These are phyloP conservation scores for Dactylellina drechsleri DNA, from an alignment of 2,329 filamentous ascomycete genomes.

Conservation along the genomic window DNA sequence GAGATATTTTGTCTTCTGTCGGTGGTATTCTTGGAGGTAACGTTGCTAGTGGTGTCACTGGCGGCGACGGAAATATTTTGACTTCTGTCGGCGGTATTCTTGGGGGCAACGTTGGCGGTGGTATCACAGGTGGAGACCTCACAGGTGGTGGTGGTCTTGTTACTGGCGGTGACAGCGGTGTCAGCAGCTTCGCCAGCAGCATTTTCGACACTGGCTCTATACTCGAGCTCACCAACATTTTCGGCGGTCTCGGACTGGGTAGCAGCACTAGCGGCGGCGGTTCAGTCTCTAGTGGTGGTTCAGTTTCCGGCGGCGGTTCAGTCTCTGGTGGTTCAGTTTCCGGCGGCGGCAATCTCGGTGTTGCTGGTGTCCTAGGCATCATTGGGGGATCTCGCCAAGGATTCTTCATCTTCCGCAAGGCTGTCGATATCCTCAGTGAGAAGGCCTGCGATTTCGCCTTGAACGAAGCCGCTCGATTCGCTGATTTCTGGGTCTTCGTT, in stretches of 20 bases:
- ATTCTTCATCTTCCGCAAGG: constrained; percentile 45
- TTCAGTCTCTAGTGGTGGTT: too few species aligned
- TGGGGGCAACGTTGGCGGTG: not conserved
- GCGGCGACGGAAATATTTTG: not conserved
- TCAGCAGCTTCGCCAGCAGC: not conserved
- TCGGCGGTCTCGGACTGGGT: not conserved
- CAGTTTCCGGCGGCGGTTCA: too few species aligned
- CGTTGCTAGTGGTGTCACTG: constrained; percentile 1
- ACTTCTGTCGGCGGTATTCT: not conserved
- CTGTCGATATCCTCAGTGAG: constrained; percentile 39
- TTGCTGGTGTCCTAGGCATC: not conserved
- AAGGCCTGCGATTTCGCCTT: constrained; percentile 43
- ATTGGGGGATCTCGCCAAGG: constrained; percentile 10
- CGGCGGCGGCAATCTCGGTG: constrained; percentile 8
- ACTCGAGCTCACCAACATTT: not conserved
- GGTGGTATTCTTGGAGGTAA: not conserved
- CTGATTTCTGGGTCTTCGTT: constrained; percentile 43
- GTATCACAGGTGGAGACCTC: constrained; percentile 6
- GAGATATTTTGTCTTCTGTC: not conserved
- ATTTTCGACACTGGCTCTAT: not conserved
- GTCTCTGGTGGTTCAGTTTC: not conserved
- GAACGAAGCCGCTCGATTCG: constrained; percentile 35
- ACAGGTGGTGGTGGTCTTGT: not conserved
- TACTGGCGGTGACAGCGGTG: not conserved
- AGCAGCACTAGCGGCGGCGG: not conserved